Evolutionary conservation across 257 asterid genomes (phyloP).

Genomic region (Cordia subcordata): DNA sequence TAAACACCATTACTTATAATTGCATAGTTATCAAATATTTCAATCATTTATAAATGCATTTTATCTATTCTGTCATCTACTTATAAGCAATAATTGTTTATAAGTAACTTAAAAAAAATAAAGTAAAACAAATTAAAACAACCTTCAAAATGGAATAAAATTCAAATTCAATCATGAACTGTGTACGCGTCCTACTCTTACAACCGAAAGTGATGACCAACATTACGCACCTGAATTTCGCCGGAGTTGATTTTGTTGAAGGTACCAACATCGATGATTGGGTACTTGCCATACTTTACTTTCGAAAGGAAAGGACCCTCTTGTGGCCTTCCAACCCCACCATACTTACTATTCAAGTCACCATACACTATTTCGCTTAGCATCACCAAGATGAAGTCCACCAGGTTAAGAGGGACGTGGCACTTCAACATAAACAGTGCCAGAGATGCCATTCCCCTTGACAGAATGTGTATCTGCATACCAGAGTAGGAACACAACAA

Average conservation of each 20-base stretch:
- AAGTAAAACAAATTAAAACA: too few relatives aligned
- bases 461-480: constrained; percentile 49
- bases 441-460: constrained; percentile 33
- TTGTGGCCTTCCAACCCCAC: constrained; percentile 57
- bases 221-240: constrained; percentile 50
- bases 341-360: constrained; percentile 40
- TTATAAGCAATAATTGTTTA: too few relatives aligned
- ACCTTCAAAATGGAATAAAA: too few relatives aligned
- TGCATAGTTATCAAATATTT: too few relatives aligned
- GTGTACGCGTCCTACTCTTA: too few relatives aligned
- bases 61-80: too few relatives aligned
- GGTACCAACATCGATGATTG: constrained; percentile 67
- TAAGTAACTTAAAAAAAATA: too few relatives aligned
- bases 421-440: constrained; percentile 26
- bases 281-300: constrained; percentile 58
- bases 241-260: constrained; percentile 39
- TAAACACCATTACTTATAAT: too few relatives aligned
- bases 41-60: too few relatives aligned
- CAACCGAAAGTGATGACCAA: too few relatives aligned
- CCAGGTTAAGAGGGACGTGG: constrained; percentile 19
- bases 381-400: constrained; percentile 26
- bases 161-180: too few relatives aligned
- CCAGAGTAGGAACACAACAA: background rate
- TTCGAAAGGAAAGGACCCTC: constrained; percentile 56
- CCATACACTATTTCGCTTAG: constrained; percentile 52